phyloP scores from a whole-genome alignment of 1,139 yeast genomes.

The Blastobotrys indianensis region DNA sequence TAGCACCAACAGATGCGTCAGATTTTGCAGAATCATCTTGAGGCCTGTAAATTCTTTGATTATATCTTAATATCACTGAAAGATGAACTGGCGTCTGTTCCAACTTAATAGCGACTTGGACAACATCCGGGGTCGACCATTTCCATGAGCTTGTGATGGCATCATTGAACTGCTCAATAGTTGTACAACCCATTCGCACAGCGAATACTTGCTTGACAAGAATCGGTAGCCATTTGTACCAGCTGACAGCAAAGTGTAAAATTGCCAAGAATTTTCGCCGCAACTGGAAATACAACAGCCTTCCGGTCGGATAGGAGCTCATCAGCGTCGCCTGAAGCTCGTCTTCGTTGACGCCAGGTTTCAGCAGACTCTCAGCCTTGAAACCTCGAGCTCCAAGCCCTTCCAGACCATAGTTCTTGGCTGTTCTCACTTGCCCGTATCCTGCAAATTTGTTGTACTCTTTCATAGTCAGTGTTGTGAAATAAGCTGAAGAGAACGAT shows the following conservation, averaged over 20 bases:
- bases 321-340: constrained; percentile 6
- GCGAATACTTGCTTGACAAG: constrained; percentile 7
- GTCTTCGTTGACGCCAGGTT: constrained; percentile 25
- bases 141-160: constrained; percentile 1
- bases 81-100: constrained; percentile 18
- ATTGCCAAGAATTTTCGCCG: constrained; percentile 17
- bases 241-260: constrained; percentile 11
- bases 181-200: constrained; percentile 5
- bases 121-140: background rate
- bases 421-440: too few species aligned
- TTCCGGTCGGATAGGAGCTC: constrained; percentile 16
- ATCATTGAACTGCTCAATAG: constrained; percentile 8
- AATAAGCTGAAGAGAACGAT: too few species aligned
- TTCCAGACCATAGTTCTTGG: background rate
- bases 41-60: constrained; percentile 16
- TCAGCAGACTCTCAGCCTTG: constrained; percentile 22
- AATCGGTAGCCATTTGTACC: constrained; percentile 11
- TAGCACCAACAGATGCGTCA: too few species aligned
- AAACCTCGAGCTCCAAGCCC: constrained; percentile 24
- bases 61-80: constrained; percentile 19
- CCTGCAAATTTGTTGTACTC: too few species aligned
- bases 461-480: too few species aligned
- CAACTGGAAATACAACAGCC: constrained; percentile 23
- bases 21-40: constrained; percentile 2
- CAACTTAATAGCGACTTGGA: background rate